A percentile compares a stretch with the other conserved stretches of the same genome.
Conservation (phyloP, 345 rosid genomes). For the Tarenaya hassleriana region DNA sequence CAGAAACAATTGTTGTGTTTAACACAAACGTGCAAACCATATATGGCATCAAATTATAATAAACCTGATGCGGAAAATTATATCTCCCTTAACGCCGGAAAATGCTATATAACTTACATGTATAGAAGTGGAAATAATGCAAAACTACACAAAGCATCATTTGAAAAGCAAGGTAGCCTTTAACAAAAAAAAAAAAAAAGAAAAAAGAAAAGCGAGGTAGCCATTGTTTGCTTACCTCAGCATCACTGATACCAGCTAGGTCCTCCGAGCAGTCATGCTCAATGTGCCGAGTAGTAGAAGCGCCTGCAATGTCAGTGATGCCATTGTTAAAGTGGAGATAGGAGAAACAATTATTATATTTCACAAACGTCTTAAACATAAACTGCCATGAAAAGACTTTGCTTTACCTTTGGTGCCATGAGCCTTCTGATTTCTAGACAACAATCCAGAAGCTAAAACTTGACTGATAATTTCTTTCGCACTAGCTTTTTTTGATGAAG, state of each 20-base stretch:
- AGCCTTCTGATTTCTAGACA: conserved; percentile 1
- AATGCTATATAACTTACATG: background rate
- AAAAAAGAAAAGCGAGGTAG: background rate
- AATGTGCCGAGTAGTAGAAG: background rate
- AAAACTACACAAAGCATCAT: conserved; percentile 12
- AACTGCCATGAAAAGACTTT: background rate
- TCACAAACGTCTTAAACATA: background rate
- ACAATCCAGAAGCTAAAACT: conserved; percentile 11
- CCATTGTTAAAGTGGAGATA: background rate
- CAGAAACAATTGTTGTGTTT: conserved; percentile 24
- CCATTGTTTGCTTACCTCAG: conserved; percentile 23
- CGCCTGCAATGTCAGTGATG: conserved; percentile 17
- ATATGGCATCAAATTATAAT: conserved; percentile 19
- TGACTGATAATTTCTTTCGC: background rate
- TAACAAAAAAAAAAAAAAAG: no score
- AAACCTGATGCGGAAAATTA: conserved; percentile 11
- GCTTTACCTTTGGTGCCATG: conserved; percentile 23
- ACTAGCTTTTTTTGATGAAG: conserved; percentile 1
- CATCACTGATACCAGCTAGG: conserved; percentile 27
- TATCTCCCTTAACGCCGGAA: background rate
- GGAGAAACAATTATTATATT: background rate
- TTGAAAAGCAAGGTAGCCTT: background rate
- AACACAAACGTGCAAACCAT: conserved; percentile 22
- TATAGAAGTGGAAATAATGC: background rate
- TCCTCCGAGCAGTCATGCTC: conserved; percentile 15